These are phyloP conservation scores for Cercospora nicotianae DNA, from an alignment of 2,329 filamentous ascomycete species.

Conservation along the genomic window DNA sequence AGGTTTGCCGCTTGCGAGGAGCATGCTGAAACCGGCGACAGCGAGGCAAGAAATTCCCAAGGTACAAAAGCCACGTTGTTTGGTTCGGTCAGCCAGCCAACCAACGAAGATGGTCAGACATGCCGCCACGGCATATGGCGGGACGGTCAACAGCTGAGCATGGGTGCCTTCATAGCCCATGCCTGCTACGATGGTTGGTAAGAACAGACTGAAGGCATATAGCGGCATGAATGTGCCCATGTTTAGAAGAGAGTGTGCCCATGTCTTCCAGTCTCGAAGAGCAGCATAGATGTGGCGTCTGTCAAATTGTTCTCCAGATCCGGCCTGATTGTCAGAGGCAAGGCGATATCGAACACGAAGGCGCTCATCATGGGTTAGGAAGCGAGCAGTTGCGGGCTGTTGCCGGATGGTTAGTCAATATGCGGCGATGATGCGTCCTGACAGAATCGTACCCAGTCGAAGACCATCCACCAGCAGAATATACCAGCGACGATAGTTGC, in stretches of 20 bases:
- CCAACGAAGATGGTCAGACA: constrained; percentile 68
- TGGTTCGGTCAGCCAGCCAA: constrained; percentile 72
- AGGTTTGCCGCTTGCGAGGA: constrained; percentile 64
- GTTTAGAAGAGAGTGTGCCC: constrained; percentile 65
- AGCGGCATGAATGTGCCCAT: constrained; percentile 53
- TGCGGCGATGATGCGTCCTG: not conserved
- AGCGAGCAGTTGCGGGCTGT: constrained; percentile 56
- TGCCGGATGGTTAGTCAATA: not conserved
- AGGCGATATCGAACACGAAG: constrained; percentile 27
- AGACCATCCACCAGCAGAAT: constrained; percentile 34
- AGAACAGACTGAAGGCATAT: constrained; percentile 38
- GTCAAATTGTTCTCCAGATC: constrained; percentile 41
- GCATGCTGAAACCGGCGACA: constrained; percentile 77
- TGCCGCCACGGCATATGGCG: constrained; percentile 71
- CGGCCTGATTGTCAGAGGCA: constrained; percentile 25
- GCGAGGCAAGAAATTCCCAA: constrained; percentile 68
- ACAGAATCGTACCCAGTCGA: constrained; percentile 50
- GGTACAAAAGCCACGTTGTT: constrained; percentile 75
- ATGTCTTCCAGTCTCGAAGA: constrained; percentile 81
- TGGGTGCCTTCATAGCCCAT: constrained; percentile 40
- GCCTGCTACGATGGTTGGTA: constrained; percentile 73
- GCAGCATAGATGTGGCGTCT: constrained; percentile 27
- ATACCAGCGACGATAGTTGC: constrained; percentile 60
- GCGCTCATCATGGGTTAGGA: constrained; percentile 52
- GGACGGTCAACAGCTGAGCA: constrained; percentile 58